Percentiles rank a stretch among this genome's conserved stretches.
These are phyloP conservation scores for Aspergillus campestris DNA, from an alignment of 495 filamentous ascomycete genomes.

Conservation along the genomic window DNA sequence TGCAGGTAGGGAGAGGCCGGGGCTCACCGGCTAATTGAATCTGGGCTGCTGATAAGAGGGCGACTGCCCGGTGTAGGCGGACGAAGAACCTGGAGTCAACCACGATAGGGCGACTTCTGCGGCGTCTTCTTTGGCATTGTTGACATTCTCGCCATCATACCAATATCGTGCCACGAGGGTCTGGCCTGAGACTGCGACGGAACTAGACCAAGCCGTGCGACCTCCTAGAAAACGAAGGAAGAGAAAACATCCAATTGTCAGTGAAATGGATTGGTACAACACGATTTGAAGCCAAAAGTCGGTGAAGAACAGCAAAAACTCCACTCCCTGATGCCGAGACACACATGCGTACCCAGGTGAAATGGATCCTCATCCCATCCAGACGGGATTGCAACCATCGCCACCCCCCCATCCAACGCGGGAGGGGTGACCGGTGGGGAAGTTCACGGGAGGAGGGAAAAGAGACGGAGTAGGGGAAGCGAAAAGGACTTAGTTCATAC, in stretches of 20 bases:
- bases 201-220: constrained; percentile 83
- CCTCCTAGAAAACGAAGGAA: constrained; percentile 49
- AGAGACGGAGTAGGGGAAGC: neutral
- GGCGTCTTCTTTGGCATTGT: constrained; percentile 86
- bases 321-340: constrained; percentile 22
- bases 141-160: constrained; percentile 81
- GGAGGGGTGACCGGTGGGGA: neutral
- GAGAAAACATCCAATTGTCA: constrained; percentile 5
- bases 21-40: too few species aligned
- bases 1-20: too few species aligned
- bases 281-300: constrained; percentile 23
- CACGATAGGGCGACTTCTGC: constrained; percentile 61
- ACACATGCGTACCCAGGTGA: constrained; percentile 3
- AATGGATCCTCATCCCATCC: neutral
- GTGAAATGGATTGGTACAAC: constrained; percentile 3
- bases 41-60: neutral
- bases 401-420: neutral
- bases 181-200: constrained; percentile 50
- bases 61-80: neutral
- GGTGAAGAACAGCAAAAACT: constrained; percentile 26
- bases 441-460: neutral
- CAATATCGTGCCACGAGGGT: constrained; percentile 65
- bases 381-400: too few species aligned
- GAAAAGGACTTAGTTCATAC: constrained; percentile 31
- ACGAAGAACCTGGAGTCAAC: constrained; percentile 13